phyloP scores from a whole-genome alignment of 139 green algal species.

The Chlorella vulgaris region DNA sequence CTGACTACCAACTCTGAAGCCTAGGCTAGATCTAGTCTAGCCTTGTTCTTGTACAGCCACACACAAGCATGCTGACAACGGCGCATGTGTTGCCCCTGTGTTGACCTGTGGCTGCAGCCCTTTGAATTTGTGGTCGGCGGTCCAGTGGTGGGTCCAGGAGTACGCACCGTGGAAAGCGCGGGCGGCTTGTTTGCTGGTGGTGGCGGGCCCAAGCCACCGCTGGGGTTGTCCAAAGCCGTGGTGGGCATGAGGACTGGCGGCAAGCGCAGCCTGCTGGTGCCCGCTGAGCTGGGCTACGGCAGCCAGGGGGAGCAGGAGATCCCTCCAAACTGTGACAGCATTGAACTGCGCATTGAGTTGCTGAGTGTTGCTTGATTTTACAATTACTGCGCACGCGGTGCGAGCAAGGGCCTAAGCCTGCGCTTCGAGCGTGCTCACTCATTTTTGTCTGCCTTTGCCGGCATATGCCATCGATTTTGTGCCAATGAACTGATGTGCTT shows the following conservation, averaged over 20 bases:
- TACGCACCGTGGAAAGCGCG: conserved; percentile 37
- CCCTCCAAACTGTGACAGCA: conserved; percentile 31
- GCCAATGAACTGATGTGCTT: no score
- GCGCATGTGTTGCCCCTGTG: no score
- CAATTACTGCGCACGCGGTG: no score
- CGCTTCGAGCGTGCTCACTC: not conserved
- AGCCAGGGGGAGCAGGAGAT: conserved; percentile 55
- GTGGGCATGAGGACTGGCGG: conserved; percentile 90
- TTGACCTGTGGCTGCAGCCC: no score
- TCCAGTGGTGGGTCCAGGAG: conserved; percentile 25
- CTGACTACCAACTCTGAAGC: no score
- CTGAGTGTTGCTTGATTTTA: conserved; percentile 16
- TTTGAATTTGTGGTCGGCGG: conserved; percentile 84
- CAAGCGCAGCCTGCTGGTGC: conserved; percentile 61
- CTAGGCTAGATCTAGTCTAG: no score
- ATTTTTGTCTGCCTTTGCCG: no score
- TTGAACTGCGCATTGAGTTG: conserved; percentile 52
- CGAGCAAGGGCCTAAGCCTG: not conserved
- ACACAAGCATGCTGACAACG: no score
- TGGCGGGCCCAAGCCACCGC: conserved; percentile 84
- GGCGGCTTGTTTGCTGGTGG: conserved; percentile 75
- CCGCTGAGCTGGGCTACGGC: conserved; percentile 50
- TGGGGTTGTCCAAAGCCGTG: conserved; percentile 76
- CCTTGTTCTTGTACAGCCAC: no score
- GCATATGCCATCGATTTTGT: no score